Evolutionary conservation across 2,329 filamentous ascomycete genomes (phyloP).

Genomic region (Botrytis fabae): DNA sequence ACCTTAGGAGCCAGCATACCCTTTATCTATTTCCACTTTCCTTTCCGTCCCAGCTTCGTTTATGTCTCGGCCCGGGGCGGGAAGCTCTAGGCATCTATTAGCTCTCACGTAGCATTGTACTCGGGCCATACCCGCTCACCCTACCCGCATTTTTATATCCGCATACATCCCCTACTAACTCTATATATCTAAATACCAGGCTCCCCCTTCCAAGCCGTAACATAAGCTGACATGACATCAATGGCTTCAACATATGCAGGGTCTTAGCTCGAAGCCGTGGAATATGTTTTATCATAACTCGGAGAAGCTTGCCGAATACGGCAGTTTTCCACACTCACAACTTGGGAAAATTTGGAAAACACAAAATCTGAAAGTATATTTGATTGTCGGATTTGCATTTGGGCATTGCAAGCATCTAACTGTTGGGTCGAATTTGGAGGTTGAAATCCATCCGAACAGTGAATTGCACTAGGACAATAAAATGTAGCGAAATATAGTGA

Average conservation of each 20-base stretch:
- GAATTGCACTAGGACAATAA: not conserved
- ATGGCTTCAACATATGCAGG: not conserved
- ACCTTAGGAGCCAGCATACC: not conserved
- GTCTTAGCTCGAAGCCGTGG: not conserved
- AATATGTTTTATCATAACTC: not conserved
- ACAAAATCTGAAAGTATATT: not conserved
- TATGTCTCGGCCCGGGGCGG: not conserved
- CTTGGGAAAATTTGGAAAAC: not conserved
- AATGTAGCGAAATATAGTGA: not conserved
- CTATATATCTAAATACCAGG: not conserved
- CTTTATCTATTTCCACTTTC: no score
- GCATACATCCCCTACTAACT: not conserved
- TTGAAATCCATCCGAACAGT: not conserved
- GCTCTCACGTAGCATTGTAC: conserved; percentile 2
- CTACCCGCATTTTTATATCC: not conserved
- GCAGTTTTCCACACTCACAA: not conserved
- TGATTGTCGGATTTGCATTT: not conserved
- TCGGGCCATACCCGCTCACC: conserved; percentile 10
- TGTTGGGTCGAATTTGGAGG: not conserved
- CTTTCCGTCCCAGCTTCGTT: not conserved
- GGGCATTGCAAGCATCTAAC: not conserved
- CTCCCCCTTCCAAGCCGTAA: not conserved
- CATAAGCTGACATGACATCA: conserved; percentile 8
- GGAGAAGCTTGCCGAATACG: not conserved
- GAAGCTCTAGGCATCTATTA: not conserved